Conservation (phyloP, 2,329 filamentous ascomycete species). For the Diplodia sapinea region DNA sequence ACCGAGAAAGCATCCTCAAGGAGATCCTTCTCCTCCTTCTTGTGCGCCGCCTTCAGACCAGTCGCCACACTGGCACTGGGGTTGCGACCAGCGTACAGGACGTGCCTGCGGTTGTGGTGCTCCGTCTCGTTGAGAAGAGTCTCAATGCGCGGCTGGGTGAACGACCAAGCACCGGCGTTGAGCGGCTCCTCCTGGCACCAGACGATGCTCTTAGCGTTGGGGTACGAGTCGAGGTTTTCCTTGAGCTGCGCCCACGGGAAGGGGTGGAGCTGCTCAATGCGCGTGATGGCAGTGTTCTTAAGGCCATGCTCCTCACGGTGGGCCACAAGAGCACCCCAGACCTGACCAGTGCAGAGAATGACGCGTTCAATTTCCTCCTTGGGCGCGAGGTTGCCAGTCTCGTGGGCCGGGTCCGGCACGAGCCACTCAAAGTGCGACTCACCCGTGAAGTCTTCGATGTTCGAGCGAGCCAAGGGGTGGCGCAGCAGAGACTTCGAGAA, state of each 20-base stretch:
- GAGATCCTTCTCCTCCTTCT: constrained; percentile 91
- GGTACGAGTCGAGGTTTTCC: constrained; percentile 96
- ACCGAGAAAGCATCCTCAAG: constrained; percentile 68
- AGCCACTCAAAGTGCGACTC: constrained; percentile 97
- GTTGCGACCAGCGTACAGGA: constrained; percentile 95
- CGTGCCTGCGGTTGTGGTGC: constrained; percentile 91
- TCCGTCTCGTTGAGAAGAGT: constrained; percentile 92
- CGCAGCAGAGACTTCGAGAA: constrained; percentile 97
- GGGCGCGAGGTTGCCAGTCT: constrained; percentile 73
- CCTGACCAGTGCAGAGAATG: constrained; percentile 92
- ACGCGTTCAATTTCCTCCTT: constrained; percentile 91
- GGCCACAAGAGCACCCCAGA: constrained; percentile 88
- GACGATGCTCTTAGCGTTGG: constrained; percentile 96
- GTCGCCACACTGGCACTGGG: constrained; percentile 94
- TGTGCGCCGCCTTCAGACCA: constrained; percentile 83
- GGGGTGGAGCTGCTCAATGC: constrained; percentile 96
- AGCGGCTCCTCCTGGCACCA: constrained; percentile 98
- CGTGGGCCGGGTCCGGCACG: constrained; percentile 86
- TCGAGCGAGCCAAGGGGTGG: constrained; percentile 88
- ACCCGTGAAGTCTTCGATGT: constrained; percentile 87
- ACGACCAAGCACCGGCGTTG: constrained; percentile 96
- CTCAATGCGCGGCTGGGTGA: constrained; percentile 96
- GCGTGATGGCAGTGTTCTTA: constrained; percentile 90
- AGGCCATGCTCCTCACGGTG: constrained; percentile 85
- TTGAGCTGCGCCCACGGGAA: constrained; percentile 98